Evolutionary conservation across 768 basidiomycete genomes (phyloP), one percentile per base, ranked within the genome.

Genomic region (Sistotremastrum suecicum): DNA sequence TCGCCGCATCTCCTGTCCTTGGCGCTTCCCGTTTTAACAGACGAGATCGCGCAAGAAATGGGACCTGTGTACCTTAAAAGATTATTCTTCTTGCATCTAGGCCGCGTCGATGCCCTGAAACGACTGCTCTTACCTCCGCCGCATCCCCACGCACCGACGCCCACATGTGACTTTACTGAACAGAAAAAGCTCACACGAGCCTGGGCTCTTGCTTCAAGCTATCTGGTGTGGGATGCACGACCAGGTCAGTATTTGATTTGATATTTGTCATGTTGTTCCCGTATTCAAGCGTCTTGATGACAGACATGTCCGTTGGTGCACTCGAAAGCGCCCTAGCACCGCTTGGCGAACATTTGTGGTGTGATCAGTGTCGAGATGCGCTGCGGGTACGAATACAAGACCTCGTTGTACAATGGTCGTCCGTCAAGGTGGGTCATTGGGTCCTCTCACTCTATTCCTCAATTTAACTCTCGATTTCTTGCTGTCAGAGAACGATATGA

Each of bases 11-110:
- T 88, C 36, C 72, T 89, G 43, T 78, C 80, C 2, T 81, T 78
- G 56, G 68, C 77, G 3, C 74, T 89, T 4, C 66, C 78, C 4
- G 64, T 72, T 0, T 61, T 90, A 40, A 76, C 80, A 3, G 87
- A 90, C 57, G 78, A 78, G 41, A 69, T 77, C 61, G 80, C 76
- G 4, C 65, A 70, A 41, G 69, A 66, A 38, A 87, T 89, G 43
- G 84, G 85, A 5, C 72, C 86, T 2, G 62, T 76, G 20, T 89
- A 89, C 55, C 65, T 89, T 50, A 86, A 84, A 54, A 76, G 81
- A 33, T 68, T 89, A 31, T 86, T 89, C 60, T 87, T 84, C 58
- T 65, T 89, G 29, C 87, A 89, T 54, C 79, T 86, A 54, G 85
- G 86, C 7, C 80, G 86, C 31, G 68, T 76, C 3, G 87, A 89